These are phyloP conservation scores for Saprolegnia diclina DNA, from an alignment of 352 stramenopile species.

Conservation along the genomic window DNA sequence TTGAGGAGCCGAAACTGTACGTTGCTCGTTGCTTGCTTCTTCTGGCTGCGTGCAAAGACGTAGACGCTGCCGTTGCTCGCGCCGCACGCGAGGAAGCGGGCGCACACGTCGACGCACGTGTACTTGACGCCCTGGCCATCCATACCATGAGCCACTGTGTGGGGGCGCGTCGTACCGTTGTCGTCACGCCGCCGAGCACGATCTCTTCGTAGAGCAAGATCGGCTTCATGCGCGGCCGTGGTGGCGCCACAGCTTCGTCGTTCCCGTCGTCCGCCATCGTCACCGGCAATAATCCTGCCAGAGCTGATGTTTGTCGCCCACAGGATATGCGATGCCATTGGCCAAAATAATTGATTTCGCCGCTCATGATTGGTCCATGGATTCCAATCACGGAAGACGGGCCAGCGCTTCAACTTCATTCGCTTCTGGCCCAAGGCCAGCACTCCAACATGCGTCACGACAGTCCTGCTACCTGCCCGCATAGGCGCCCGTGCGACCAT, in stretches of 20 bases:
- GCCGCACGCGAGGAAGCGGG: conserved; percentile 82
- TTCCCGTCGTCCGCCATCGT: conserved; percentile 17
- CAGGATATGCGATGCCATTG: background rate
- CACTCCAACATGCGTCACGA: no score
- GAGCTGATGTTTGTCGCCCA: background rate
- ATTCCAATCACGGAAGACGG: background rate
- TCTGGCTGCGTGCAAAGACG: conserved; percentile 55
- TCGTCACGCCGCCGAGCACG: conserved; percentile 15
- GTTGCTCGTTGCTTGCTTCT: conserved; percentile 32
- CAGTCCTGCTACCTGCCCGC: no score
- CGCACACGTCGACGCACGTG: conserved; percentile 76
- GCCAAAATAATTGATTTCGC: background rate
- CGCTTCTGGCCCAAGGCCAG: no score
- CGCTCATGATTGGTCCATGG: background rate
- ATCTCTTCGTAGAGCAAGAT: conserved; percentile 26
- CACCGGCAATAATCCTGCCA: background rate
- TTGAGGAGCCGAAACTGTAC: conserved; percentile 55
- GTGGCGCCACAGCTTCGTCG: background rate
- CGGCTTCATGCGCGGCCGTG: conserved; percentile 25
- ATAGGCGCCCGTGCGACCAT: no score
- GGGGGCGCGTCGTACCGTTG: background rate
- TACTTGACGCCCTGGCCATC: conserved; percentile 37
- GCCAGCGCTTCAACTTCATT: no score
- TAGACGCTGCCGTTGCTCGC: conserved; percentile 77
- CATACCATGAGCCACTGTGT: background rate